Conservation (phyloP, 139 green algal genomes). For the Chlorella sp. region DNA sequence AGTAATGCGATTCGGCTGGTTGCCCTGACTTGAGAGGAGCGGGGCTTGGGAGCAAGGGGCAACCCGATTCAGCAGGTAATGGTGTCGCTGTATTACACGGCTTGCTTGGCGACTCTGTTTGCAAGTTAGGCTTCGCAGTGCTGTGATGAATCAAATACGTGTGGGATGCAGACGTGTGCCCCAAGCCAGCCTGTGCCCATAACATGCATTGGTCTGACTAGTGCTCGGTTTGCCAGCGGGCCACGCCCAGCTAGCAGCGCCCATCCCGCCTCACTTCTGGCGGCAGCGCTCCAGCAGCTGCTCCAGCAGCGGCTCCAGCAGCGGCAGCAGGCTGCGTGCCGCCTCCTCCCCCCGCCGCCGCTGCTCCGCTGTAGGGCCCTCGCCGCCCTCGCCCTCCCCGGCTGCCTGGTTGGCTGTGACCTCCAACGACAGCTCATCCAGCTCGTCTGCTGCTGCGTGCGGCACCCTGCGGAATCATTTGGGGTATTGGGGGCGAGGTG, state of each 20-base stretch:
- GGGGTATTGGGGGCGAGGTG: too few species aligned
- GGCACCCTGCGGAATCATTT: slow-evolving; percentile 27
- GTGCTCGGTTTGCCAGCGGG: not conserved
- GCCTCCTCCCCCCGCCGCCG: not conserved
- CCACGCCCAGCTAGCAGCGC: not conserved
- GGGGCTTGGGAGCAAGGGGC: too few species aligned
- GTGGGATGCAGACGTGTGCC: too few species aligned
- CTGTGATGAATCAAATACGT: too few species aligned
- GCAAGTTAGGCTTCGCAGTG: too few species aligned
- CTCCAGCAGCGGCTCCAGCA: not conserved
- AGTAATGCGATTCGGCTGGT: too few species aligned
- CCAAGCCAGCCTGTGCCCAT: too few species aligned
- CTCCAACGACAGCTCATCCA: slow-evolving; percentile 31
- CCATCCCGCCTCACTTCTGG: slow-evolving; percentile 3
- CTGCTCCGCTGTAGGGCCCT: not conserved
- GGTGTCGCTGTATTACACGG: too few species aligned
- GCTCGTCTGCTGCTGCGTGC: slow-evolving; percentile 20
- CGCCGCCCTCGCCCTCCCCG: not conserved
- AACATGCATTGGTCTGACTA: too few species aligned
- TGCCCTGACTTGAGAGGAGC: too few species aligned
- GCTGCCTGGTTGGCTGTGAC: not conserved
- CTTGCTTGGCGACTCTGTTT: too few species aligned
- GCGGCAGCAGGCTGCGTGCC: slow-evolving; percentile 1
- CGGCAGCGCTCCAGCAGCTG: slow-evolving; percentile 29
- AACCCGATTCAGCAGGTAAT: too few species aligned